Evolutionary conservation across 2,329 filamentous ascomycete species (phyloP), one percentile per base, ranked within the genome.

Genomic region (Furcasterigmium furcatum): DNA sequence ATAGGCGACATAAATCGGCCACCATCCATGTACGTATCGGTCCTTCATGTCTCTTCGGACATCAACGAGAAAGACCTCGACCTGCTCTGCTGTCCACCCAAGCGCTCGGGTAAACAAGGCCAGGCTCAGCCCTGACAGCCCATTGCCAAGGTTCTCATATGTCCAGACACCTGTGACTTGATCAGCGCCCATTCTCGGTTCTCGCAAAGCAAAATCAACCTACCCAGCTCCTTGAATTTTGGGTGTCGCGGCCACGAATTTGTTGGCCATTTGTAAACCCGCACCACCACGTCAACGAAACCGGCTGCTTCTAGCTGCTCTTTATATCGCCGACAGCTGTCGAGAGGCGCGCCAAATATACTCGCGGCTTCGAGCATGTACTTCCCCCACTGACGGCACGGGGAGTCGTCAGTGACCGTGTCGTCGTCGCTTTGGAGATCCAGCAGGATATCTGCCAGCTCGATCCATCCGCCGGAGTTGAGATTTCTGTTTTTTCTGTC

Each of bases 241-340:
- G 65, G 64, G 34, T 78, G 71, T 38, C 70, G 72, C 0, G 76
- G 71, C 77, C 78, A 82, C 10, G 64, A 57, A 52, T 73, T 76
- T 27, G 66, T 66, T 1, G 77, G 77, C 62, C 76, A 72, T 56
- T 71, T 74, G 53, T 66, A 74, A 6, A 73, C 54, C 3, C 67
- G 60, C 54, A 79, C 71, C 0, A 60, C 60, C 0, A 83, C 70
- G 44, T 80, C 69, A 38, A 67, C 61, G 50, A 82, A 82, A 1
- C 80, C 80, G 0, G 71, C 76, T 12, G 74, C 72, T 4, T 63
- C 59, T 53, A 82, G 65, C 44, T 70, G 66, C 35, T 64, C 58
- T 42, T 58, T 60, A 30, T 66, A 65, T 0, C 46, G 34, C 1
- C 52, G 52, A 3, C 55, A 59, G 34, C 61, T 64, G 32, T 60